Base-by-base conservation (phyloP, 371 early-diverging fungal genomes). In the Mortierella polycephala region DNA sequence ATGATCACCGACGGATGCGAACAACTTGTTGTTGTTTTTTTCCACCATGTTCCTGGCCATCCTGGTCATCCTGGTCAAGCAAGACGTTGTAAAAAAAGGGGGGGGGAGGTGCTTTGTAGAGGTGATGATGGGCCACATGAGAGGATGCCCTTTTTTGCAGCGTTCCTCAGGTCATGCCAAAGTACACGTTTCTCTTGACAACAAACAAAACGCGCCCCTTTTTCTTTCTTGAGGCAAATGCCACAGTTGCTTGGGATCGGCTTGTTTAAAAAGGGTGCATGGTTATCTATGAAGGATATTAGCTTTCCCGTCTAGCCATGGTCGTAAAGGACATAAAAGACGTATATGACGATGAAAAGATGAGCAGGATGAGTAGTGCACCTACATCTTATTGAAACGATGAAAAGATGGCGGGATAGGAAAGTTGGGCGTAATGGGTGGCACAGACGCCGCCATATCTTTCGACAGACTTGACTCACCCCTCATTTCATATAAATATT, bases 391-490 rank as follows among this genome's bases (percentile, higher is more conserved):
- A n/a, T n/a, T n/a, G n/a, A n/a, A n/a, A n/a, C n/a, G n/a, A n/a
- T n/a, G n/a, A n/a, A n/a, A n/a, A n/a, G n/a, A n/a, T n/a, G n/a
- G n/a, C n/a, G n/a, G n/a, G n/a, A n/a, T n/a, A n/a, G n/a, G n/a
- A n/a, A n/a, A n/a, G n/a, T n/a, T n/a, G n/a, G n/a, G n/a, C n/a
- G n/a, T n/a, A n/a, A n/a, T n/a, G 46, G 46, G 14, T 14, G 14
- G 46, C 8, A 14, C 46, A 45, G 46, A 45, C 46, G 46, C 16
- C 52, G 52, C 12, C 18, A 54, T 30, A 23, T 13, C 10, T n/a
- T 39, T 62, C 20, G 62, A 62, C 62, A 52, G 21, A 62, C 21
- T 44, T 62, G 62, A 62, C 45, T 62, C 62, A 62, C 14, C 50
- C 50, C n/a, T 8, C 50, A 50, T 45, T 7, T 13, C 45, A 45